phyloP scores from a whole-genome alignment of 2,329 filamentous ascomycete genomes.

The Pseudogymnoascus verrucosus region DNA sequence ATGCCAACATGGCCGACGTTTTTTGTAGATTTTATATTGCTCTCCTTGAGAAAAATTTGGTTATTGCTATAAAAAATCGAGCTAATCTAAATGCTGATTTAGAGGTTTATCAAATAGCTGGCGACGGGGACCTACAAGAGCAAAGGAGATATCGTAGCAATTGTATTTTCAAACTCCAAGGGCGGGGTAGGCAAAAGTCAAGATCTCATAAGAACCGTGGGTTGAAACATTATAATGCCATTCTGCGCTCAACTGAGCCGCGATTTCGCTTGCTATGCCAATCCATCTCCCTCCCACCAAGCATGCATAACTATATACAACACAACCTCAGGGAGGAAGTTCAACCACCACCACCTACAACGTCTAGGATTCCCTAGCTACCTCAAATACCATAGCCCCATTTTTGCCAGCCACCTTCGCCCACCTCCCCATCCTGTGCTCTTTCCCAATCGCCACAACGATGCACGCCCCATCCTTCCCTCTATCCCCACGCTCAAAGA shows the following conservation, averaged over 20 bases:
- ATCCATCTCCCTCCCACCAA: slow-evolving; percentile 12
- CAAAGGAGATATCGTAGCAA: background rate
- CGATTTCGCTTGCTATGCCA: slow-evolving; percentile 6
- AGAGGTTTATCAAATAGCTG: background rate
- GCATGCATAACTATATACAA: slow-evolving; percentile 7
- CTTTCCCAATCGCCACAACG: slow-evolving; percentile 77
- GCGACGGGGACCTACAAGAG: background rate
- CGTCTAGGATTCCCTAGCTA: slow-evolving; percentile 30
- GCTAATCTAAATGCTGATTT: background rate
- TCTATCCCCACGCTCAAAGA: slow-evolving; percentile 76
- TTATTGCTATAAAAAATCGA: background rate
- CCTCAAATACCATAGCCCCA: slow-evolving; percentile 80
- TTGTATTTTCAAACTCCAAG: background rate
- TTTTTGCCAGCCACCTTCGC: slow-evolving; percentile 63
- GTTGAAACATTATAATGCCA: slow-evolving; percentile 3
- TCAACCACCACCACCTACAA: background rate
- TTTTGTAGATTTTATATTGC: background rate
- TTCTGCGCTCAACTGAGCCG: slow-evolving; percentile 5
- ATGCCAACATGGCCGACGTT: no score
- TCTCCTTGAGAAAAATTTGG: background rate
- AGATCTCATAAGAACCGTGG: background rate
- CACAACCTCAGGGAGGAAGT: background rate
- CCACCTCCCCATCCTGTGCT: slow-evolving; percentile 81
- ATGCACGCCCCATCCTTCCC: slow-evolving; percentile 73
- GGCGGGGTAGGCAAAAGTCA: background rate